Conservation (phyloP, 1,284 basidiomycete genomes). For the Moesziomyces sp. region DNA sequence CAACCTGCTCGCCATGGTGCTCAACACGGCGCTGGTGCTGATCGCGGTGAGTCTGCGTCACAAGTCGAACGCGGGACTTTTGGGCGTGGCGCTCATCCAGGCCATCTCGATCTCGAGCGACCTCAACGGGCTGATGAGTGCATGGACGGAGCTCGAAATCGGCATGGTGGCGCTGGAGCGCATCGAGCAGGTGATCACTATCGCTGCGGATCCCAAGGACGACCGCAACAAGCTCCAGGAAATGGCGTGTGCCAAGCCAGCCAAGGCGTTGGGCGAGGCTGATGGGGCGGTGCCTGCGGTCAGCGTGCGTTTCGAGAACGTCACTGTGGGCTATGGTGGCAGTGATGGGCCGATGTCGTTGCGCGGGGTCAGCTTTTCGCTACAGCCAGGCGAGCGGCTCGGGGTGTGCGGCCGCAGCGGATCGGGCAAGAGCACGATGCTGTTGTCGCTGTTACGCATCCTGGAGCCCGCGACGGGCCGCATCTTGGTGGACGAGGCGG, state of each 20-base stretch:
- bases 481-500: constrained; percentile 79
- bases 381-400: background rate
- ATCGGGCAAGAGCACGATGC: constrained; percentile 85
- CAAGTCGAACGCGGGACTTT: constrained; percentile 27
- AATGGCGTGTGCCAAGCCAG: constrained; percentile 18
- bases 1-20: constrained; percentile 22
- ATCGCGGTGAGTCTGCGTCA: constrained; percentile 37
- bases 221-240: constrained; percentile 14
- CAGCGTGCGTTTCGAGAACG: constrained; percentile 6
- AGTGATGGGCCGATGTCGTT: constrained; percentile 3
- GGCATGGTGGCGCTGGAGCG: constrained; percentile 64
- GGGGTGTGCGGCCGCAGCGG: constrained; percentile 78
- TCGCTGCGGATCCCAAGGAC: constrained; percentile 32
- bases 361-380: constrained; percentile 5
- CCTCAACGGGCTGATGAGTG: constrained; percentile 36
- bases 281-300: constrained; percentile 12
- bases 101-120: constrained; percentile 37
- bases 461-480: constrained; percentile 78
- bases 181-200: constrained; percentile 53
- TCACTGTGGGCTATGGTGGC: constrained; percentile 11
- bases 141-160: constrained; percentile 66
- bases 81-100: constrained; percentile 64
- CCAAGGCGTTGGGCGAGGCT: constrained; percentile 3
- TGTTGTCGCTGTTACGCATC: constrained; percentile 69
- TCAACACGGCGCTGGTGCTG: constrained; percentile 41